A percentile compares a stretch with the other conserved stretches of the same genome.
Evolutionary conservation across 805 yeast genomes (phyloP).

Genomic region (Metschnikowia continentalis): DNA sequence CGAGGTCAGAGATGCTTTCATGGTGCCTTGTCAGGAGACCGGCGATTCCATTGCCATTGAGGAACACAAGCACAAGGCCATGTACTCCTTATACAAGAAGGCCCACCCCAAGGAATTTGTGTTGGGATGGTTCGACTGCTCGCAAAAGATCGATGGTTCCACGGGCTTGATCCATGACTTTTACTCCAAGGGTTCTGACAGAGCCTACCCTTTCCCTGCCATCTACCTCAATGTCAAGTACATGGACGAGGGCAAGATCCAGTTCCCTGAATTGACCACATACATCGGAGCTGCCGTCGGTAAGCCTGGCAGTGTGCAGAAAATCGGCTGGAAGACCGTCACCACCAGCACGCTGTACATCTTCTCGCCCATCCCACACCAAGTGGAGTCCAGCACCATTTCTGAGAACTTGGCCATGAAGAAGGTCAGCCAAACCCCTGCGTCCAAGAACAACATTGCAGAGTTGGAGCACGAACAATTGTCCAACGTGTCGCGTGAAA

Average conservation of each 20-base stretch:
- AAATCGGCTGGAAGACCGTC: constrained; percentile 38
- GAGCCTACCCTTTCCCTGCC: constrained; percentile 73
- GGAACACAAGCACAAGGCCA: constrained; percentile 67
- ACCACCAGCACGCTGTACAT: constrained; percentile 44
- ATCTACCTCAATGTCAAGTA: constrained; percentile 72
- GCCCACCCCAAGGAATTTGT: constrained; percentile 76
- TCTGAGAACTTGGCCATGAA: constrained; percentile 57
- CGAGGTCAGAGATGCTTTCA: constrained; percentile 69
- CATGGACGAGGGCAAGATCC: constrained; percentile 42
- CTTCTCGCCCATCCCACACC: constrained; percentile 73
- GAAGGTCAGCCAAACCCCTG: constrained; percentile 34
- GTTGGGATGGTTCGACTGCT: constrained; percentile 79
- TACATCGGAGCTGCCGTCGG: constrained; percentile 78
- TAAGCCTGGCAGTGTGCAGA: constrained; percentile 34
- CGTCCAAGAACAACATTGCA: constrained; percentile 27
- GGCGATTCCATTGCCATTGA: constrained; percentile 72
- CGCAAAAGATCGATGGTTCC: constrained; percentile 59
- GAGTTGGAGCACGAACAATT: constrained; percentile 30
- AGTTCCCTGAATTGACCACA: constrained; percentile 57
- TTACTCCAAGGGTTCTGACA: constrained; percentile 63
- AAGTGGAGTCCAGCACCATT: constrained; percentile 48
- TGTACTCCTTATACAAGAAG: constrained; percentile 67
- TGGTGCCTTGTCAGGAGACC: constrained; percentile 76
- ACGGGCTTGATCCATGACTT: constrained; percentile 79
- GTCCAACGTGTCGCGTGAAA: constrained; percentile 43